phyloP scores from a whole-genome alignment of 2,329 filamentous ascomycete species.

The Furcasterigmium furcatum region DNA sequence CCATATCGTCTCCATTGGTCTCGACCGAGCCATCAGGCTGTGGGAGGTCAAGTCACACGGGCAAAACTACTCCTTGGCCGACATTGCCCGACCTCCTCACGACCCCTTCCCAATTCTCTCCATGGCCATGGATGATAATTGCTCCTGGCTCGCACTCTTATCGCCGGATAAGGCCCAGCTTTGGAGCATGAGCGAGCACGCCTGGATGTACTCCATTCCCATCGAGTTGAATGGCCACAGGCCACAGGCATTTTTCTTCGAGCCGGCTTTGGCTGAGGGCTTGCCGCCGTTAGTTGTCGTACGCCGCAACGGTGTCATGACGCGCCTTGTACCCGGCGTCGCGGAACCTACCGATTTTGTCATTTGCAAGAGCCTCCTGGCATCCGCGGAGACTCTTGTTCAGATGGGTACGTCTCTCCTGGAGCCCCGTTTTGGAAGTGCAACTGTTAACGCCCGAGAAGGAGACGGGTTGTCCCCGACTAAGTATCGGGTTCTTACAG shows the following conservation, averaged over 20 bases:
- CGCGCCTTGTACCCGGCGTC: conserved; percentile 49
- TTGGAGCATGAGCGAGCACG: conserved; percentile 58
- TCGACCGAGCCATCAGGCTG: conserved; percentile 66
- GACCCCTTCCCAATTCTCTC: conserved; percentile 59
- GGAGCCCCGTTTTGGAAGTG: background rate
- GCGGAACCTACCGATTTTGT: conserved; percentile 36
- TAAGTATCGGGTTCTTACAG: conserved; percentile 35
- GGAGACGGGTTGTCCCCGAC: background rate
- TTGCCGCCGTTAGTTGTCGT: conserved; percentile 55
- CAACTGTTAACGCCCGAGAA: background rate
- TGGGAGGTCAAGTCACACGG: conserved; percentile 56
- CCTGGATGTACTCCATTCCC: conserved; percentile 52
- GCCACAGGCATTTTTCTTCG: conserved; percentile 64
- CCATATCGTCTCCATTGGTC: conserved; percentile 63
- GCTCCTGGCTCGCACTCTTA: conserved; percentile 64
- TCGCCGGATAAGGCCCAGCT: conserved; percentile 56
- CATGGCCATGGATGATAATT: conserved; percentile 61
- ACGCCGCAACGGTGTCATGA: conserved; percentile 60
- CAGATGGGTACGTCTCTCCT: conserved; percentile 36
- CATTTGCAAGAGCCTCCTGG: conserved; percentile 50
- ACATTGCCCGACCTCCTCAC: conserved; percentile 34
- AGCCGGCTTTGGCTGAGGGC: conserved; percentile 17
- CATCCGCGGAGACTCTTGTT: conserved; percentile 43
- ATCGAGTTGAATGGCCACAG: conserved; percentile 56
- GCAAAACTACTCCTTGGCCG: conserved; percentile 35